phyloP scores from a whole-genome alignment of 2,329 filamentous ascomycete species.

The Fusarium domesticum region DNA sequence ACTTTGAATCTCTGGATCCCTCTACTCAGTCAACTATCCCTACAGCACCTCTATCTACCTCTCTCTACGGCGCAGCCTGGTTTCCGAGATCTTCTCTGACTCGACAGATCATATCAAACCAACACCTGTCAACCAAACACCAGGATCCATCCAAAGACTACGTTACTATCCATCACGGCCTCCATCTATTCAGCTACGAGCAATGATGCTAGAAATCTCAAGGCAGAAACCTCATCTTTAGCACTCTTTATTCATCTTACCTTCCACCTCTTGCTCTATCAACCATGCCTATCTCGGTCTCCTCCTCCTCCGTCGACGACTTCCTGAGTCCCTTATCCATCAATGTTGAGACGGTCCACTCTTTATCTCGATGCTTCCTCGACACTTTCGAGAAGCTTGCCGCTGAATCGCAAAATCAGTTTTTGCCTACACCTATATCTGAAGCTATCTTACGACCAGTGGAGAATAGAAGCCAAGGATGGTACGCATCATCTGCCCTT shows the following conservation, averaged over 20 bases:
- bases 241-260: not conserved
- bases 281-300: conserved; percentile 13
- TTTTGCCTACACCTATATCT: conserved; percentile 59
- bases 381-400: conserved; percentile 49
- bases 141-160: not conserved
- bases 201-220: not conserved
- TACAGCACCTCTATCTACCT: too few species aligned
- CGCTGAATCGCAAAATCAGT: conserved; percentile 52
- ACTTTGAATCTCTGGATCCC: too few species aligned
- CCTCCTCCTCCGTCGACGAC: conserved; percentile 31
- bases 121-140: not conserved
- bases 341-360: conserved; percentile 43
- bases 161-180: not conserved
- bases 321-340: conserved; percentile 53
- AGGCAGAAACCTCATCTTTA: not conserved
- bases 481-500: conserved; percentile 42
- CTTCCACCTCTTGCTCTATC: not conserved
- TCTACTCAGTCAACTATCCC: too few species aligned
- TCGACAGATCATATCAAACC: not conserved
- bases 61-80: too few species aligned
- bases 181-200: not conserved
- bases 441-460: conserved; percentile 55
- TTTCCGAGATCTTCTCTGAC: too few species aligned
- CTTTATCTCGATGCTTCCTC: conserved; percentile 47
- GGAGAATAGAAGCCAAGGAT: conserved; percentile 41